These are phyloP conservation scores for Pyrenopolyporus hunteri DNA, from an alignment of 495 filamentous ascomycete species.

Conservation along the genomic window DNA sequence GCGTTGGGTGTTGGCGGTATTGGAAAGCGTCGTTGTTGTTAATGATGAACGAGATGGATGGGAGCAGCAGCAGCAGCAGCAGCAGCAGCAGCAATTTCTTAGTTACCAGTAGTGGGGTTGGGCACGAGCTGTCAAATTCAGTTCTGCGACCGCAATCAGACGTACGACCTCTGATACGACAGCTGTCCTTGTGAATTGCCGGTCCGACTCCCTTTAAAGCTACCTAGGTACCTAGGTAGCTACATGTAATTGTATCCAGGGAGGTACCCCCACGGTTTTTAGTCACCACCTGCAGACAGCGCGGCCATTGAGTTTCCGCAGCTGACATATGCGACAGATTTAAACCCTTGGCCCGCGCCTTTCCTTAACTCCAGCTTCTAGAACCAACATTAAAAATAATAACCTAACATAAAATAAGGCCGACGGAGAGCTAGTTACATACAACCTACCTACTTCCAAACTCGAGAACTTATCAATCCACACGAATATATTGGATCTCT, in stretches of 20 bases:
- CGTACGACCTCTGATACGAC: background rate
- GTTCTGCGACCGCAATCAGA: slow-evolving; percentile 4
- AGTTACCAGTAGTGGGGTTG: slow-evolving; percentile 36
- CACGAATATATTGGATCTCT: background rate
- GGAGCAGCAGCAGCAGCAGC: slow-evolving; percentile 2
- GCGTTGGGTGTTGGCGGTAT: too few relatives aligned
- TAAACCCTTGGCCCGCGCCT: background rate
- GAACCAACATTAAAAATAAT: slow-evolving; percentile 1
- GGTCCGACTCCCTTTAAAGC: too few relatives aligned
- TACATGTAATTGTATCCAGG: too few relatives aligned
- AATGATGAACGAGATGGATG: slow-evolving; percentile 17
- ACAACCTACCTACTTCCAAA: background rate
- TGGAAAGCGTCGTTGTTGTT: too few relatives aligned
- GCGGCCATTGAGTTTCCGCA: slow-evolving; percentile 10
- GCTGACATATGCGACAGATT: background rate
- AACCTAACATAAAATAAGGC: too few relatives aligned
- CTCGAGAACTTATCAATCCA: slow-evolving; percentile 11
- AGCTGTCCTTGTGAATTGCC: too few relatives aligned
- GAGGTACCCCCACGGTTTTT: slow-evolving; percentile 26
- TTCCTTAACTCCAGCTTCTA: slow-evolving; percentile 2
- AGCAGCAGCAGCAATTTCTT: slow-evolving; percentile 22
- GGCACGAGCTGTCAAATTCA: slow-evolving; percentile 38
- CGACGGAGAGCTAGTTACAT: background rate
- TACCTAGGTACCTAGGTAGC: background rate
- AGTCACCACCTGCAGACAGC: slow-evolving; percentile 10